Evolutionary conservation across 139 green algal genomes (phyloP), one percentile per base, ranked within the genome.

Genomic region (Pseudopediastrum boryanum): DNA sequence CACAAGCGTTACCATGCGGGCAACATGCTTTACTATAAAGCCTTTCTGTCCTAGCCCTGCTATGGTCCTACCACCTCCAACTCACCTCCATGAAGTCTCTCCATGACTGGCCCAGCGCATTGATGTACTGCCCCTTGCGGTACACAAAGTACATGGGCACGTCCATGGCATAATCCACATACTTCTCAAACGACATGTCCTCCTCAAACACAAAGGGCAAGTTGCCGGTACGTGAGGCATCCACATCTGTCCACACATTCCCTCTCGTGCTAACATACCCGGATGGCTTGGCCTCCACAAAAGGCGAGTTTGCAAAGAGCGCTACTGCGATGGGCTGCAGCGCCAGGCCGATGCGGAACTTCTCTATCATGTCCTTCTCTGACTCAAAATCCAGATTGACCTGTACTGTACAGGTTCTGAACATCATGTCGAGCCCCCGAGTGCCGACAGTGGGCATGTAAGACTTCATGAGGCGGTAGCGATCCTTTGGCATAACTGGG

Each of bases 81-180:
- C 73, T 27, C 62, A 81, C 81, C 62, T 95, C 83, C 89, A 99
- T 92, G 85, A 98, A 99, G 80, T 98, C 94, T 42, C 89, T 80
- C 86, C 94, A 98, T 33, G 83, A 90, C 84, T 91, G 77, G 0
- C 94, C 94, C 25, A 93, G 88, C 4, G 88, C 91, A 72, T 99
- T 88, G 61, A 96, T 61, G 87, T 98, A 98, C 39, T 84, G 77
- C 6, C 94, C 93, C n/a, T 97, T 83, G 43, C 96, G 89, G 89
- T 98, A 99, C 66, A 97, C 89, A 84, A 99, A 99, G 91, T 99
- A 99, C 95, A 99, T 99, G 25, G 96, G 95, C 39, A 99, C 96
- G 67, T 96, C 87, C 84, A 99, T 89, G 21, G 91, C 92, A 75
- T 98, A 99, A 7, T 99, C 96, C 29, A 94, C 91, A 68, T 99